Conservation (phyloP, 2,329 filamentous ascomycete species). For the Diaporthe sp. region DNA sequence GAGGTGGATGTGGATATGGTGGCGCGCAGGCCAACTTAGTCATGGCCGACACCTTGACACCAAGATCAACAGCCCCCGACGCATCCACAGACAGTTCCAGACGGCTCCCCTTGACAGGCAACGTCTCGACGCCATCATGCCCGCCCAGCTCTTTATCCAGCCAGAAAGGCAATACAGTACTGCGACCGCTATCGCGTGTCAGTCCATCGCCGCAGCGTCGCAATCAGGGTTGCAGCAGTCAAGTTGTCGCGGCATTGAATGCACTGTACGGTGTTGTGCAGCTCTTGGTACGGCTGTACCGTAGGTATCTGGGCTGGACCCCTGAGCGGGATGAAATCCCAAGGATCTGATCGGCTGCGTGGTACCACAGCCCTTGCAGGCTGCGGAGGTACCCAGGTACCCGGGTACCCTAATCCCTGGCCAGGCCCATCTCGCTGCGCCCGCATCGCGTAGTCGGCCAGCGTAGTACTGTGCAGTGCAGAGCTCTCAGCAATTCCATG, state of each 20-base stretch:
- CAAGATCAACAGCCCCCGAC: conserved; percentile 22
- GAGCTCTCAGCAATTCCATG: conserved; percentile 13
- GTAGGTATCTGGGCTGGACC: neutral
- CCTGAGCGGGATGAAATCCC: conserved; percentile 30
- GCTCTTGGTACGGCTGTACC: neutral
- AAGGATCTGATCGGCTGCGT: conserved; percentile 24
- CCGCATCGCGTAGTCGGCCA: conserved; percentile 19
- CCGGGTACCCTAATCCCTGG: neutral
- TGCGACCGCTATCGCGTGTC: neutral
- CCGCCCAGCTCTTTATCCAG: neutral
- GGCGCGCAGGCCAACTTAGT: conserved; percentile 25
- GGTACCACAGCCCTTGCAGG: conserved; percentile 10
- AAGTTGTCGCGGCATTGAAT: neutral
- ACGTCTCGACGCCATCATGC: conserved; percentile 18
- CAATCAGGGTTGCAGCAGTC: neutral
- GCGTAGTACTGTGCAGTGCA: neutral
- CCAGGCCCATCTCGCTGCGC: conserved; percentile 19
- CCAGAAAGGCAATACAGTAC: neutral
- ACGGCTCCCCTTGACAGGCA: conserved; percentile 5
- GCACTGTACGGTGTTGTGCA: conserved; percentile 16
- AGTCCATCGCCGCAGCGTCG: neutral
- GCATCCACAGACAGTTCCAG: conserved; percentile 24
- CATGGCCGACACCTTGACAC: conserved; percentile 28
- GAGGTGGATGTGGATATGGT: conserved; percentile 18
- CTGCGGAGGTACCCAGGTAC: neutral